Conservation (phyloP, 805 yeast genomes). For the Cyberlindnera maclurae region DNA sequence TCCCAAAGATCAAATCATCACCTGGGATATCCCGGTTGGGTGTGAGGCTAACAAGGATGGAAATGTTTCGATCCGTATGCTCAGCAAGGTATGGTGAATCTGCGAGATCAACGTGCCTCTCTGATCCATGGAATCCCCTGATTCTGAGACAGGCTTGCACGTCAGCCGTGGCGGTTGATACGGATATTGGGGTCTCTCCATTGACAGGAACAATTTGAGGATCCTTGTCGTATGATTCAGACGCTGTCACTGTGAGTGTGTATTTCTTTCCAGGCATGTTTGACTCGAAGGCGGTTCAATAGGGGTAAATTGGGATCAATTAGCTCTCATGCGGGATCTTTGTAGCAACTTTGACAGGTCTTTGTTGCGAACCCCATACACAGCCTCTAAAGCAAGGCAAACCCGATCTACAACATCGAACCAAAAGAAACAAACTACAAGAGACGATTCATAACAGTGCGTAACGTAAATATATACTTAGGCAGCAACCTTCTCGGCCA, state of each 20-base stretch:
- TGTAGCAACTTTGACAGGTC: too few species aligned
- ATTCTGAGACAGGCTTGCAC: conserved; percentile 37
- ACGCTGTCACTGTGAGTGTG: conserved; percentile 8
- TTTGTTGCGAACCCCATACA: too few species aligned
- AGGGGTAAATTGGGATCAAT: too few species aligned
- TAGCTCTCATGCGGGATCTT: too few species aligned
- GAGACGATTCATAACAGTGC: too few species aligned
- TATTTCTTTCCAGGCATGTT: neutral
- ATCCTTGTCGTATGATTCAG: conserved; percentile 4
- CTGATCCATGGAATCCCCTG: conserved; percentile 40
- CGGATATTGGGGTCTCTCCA: conserved; percentile 27
- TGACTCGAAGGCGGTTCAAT: too few species aligned
- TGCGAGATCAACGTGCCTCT: conserved; percentile 21
- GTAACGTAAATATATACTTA: conserved; percentile 9
- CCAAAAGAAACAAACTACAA: too few species aligned
- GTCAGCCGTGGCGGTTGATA: conserved; percentile 33
- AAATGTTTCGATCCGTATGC: conserved; percentile 21
- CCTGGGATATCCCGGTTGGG: conserved; percentile 41
- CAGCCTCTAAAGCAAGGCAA: too few species aligned
- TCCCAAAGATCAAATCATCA: conserved; percentile 55
- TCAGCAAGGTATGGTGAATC: conserved; percentile 18
- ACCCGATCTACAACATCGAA: too few species aligned
- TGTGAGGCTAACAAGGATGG: conserved; percentile 33
- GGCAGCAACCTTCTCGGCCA: conserved; percentile 50
- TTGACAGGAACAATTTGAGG: conserved; percentile 38